These are phyloP conservation scores for Plasmodium berghei DNA, from an alignment of 169 alveolate genomes.

Conservation along the genomic window DNA sequence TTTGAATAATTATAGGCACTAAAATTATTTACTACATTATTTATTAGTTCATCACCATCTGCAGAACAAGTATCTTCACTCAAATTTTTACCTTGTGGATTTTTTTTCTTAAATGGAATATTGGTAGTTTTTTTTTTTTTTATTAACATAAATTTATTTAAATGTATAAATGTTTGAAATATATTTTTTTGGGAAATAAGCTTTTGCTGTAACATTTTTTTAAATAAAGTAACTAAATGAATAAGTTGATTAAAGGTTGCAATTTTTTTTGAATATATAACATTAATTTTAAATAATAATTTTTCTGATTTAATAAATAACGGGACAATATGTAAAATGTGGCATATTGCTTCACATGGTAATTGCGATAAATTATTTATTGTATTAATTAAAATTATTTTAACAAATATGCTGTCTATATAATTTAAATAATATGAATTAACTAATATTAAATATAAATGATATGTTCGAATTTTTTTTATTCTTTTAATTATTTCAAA, in stretches of 20 bases:
- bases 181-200: constrained; percentile 73
- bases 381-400: constrained; percentile 31
- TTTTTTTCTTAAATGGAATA: neutral
- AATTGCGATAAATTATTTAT: constrained; percentile 54
- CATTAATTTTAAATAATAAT: constrained; percentile 38
- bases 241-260: constrained; percentile 61
- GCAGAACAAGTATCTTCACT: neutral
- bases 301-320: constrained; percentile 59
- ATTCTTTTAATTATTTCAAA: constrained; percentile 72
- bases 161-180: constrained; percentile 35
- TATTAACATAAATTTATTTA: constrained; percentile 47
- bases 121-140: constrained; percentile 2
- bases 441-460: constrained; percentile 51
- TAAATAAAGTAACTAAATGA: constrained; percentile 48
- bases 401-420: constrained; percentile 31
- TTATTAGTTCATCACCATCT: constrained; percentile 11
- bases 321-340: constrained; percentile 53
- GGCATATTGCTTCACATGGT: constrained; percentile 74
- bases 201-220: constrained; percentile 58
- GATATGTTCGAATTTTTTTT: constrained; percentile 74
- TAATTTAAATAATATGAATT: constrained; percentile 57
- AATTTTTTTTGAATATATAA: constrained; percentile 68
- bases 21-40: constrained; percentile 25
- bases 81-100: neutral
- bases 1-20: constrained; percentile 3